Conservation (phyloP, 2,329 filamentous ascomycete species). For the Aspergillus terreus region DNA sequence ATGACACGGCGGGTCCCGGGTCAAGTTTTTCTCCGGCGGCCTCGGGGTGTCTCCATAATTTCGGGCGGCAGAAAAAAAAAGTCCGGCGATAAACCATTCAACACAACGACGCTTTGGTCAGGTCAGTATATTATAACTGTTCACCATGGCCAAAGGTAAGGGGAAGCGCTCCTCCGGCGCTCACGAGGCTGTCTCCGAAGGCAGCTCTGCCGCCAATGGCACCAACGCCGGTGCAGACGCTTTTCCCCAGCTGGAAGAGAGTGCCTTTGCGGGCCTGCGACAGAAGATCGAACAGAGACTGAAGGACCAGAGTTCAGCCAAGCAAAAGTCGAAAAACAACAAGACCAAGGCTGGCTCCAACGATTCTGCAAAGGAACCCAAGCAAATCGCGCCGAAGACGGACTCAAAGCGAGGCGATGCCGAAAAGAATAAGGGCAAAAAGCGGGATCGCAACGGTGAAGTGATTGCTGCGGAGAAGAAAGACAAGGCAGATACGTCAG, state of each 20-base stretch:
- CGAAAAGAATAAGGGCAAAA: constrained; percentile 35
- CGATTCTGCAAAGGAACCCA: constrained; percentile 20
- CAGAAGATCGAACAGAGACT: constrained; percentile 40
- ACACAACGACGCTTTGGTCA: constrained; percentile 21
- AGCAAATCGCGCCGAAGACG: constrained; percentile 18
- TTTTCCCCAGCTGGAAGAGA: constrained; percentile 34
- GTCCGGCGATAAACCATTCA: constrained; percentile 21
- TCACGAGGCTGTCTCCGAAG: constrained; percentile 13
- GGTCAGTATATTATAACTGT: constrained; percentile 11
- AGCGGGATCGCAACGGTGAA: constrained; percentile 45
- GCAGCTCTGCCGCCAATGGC: constrained; percentile 14
- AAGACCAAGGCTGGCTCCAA: constrained; percentile 22
- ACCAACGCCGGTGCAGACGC: constrained; percentile 20
- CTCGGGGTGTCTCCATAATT: constrained; percentile 14
- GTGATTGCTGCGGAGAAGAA: constrained; percentile 38
- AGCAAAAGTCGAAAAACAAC: constrained; percentile 28
- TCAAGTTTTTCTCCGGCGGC: constrained; percentile 26
- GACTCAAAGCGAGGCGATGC: constrained; percentile 18
- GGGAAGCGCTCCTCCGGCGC: constrained; percentile 30
- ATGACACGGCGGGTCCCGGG: constrained; percentile 3
- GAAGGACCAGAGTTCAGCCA: constrained; percentile 29
- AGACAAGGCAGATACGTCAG: constrained; percentile 16
- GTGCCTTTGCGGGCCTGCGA: constrained; percentile 39
- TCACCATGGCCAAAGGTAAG: constrained; percentile 38
- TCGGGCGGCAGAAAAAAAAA: constrained; percentile 33